Evolutionary conservation across 139 green algal species (phyloP).

Genomic region (Dunaliella sp.): DNA sequence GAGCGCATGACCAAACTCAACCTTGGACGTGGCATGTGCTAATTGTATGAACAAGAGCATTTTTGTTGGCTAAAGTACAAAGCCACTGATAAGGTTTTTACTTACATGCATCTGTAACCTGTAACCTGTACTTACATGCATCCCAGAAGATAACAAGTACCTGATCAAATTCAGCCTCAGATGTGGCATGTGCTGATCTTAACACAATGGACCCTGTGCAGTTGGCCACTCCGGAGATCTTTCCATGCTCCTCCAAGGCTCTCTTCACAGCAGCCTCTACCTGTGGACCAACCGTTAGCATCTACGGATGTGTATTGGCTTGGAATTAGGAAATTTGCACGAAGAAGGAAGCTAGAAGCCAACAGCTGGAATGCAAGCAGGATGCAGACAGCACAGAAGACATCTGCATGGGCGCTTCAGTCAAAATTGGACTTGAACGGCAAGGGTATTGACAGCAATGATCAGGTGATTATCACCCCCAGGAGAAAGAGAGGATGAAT

Average conservation of each 20-base stretch:
- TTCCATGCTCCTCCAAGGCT: constrained; percentile 38
- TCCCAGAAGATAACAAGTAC: too few species aligned
- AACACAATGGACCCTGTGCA: constrained; percentile 74
- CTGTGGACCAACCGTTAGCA: constrained; percentile 16
- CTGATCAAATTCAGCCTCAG: constrained; percentile 56
- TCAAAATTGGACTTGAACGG: not conserved
- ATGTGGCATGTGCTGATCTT: constrained; percentile 72
- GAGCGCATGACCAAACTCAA: too few species aligned
- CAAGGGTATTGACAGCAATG: too few species aligned
- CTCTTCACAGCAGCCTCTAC: constrained; percentile 49
- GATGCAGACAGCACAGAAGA: not conserved
- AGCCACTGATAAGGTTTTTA: too few species aligned
- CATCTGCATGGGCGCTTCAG: not conserved
- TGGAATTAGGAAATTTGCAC: not conserved
- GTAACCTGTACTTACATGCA: too few species aligned
- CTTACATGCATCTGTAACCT: too few species aligned
- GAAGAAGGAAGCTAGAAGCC: not conserved
- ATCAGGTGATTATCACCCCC: too few species aligned
- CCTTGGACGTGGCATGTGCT: too few species aligned
- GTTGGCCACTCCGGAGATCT: constrained; percentile 72
- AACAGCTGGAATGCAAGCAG: not conserved
- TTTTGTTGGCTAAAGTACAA: too few species aligned
- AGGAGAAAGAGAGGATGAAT: too few species aligned
- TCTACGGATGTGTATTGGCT: not conserved
- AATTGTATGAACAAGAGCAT: too few species aligned